Evolutionary conservation across 495 filamentous ascomycete species (phyloP).

Genomic region (Penicillium canescens): DNA sequence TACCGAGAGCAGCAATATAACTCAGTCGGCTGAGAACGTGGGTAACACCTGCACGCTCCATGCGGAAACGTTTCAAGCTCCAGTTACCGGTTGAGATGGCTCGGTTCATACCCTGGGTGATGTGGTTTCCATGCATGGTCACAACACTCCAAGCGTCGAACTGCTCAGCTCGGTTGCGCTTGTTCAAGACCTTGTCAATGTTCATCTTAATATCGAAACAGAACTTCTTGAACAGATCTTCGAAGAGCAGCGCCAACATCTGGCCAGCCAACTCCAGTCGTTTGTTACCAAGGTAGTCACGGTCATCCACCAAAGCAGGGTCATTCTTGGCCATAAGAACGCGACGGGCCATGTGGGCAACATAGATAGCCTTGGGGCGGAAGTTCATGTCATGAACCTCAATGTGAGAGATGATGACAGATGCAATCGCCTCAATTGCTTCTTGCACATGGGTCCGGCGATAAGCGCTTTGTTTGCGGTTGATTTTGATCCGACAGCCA

Average conservation of each 20-base stretch:
- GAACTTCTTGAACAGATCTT: slow-evolving; percentile 96
- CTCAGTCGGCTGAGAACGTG: slow-evolving; percentile 94
- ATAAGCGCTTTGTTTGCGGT: slow-evolving; percentile 55
- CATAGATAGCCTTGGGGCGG: slow-evolving; percentile 90
- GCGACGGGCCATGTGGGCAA: slow-evolving; percentile 93
- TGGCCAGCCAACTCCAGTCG: slow-evolving; percentile 91
- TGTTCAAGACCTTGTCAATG: slow-evolving; percentile 91
- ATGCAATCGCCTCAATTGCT: slow-evolving; percentile 86
- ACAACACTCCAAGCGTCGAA: slow-evolving; percentile 84
- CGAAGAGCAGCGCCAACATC: slow-evolving; percentile 91
- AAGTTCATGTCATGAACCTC: slow-evolving; percentile 88
- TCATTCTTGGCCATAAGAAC: slow-evolving; percentile 93
- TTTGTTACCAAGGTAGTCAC: slow-evolving; percentile 98
- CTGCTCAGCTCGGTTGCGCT: slow-evolving; percentile 77
- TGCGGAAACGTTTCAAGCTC: slow-evolving; percentile 95
- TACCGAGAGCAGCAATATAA: slow-evolving; percentile 96
- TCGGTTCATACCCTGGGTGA: slow-evolving; percentile 87
- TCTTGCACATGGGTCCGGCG: slow-evolving; percentile 78
- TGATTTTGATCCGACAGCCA: slow-evolving; percentile 81
- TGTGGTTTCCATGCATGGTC: slow-evolving; percentile 71
- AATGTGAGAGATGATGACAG: slow-evolving; percentile 90
- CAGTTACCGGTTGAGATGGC: slow-evolving; percentile 97
- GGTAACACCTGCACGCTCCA: slow-evolving; percentile 96
- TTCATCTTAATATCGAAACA: slow-evolving; percentile 82
- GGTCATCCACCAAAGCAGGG: slow-evolving; percentile 84